Evolutionary conservation across 345 rosid species (phyloP).

Genomic region (Rubroshorea leprosula): DNA sequence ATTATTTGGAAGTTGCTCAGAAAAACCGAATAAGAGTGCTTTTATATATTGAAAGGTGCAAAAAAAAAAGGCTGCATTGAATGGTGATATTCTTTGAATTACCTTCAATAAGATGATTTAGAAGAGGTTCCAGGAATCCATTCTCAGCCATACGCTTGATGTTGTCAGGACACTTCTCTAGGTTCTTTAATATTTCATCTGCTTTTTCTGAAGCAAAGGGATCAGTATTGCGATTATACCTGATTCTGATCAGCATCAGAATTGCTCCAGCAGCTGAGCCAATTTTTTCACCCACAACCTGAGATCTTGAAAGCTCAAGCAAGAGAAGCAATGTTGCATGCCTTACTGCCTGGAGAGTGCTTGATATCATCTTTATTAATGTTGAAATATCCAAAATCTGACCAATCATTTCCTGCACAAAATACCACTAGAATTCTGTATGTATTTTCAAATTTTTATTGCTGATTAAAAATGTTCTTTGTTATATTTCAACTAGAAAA

Average conservation of each 20-base stretch:
- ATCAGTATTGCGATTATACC: conserved; percentile 45
- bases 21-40: neutral
- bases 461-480: neutral
- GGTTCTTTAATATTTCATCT: conserved; percentile 52
- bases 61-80: neutral
- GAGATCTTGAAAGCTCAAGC: conserved; percentile 66
- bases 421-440: neutral
- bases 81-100: conserved; percentile 3
- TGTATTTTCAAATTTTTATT: neutral
- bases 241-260: conserved; percentile 64
- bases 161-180: conserved; percentile 50
- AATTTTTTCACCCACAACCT: conserved; percentile 40
- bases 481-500: neutral
- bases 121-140: conserved; percentile 76
- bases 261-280: conserved; percentile 65
- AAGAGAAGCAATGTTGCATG: conserved; percentile 50
- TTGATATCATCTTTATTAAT: conserved; percentile 53
- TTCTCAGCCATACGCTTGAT: conserved; percentile 86
- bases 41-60: neutral
- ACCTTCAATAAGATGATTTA: conserved; percentile 70
- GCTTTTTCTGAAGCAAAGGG: conserved; percentile 51
- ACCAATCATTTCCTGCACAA: conserved; percentile 59
- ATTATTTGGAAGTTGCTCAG: neutral
- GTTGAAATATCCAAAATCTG: conserved; percentile 37
- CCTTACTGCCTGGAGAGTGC: conserved; percentile 49